Evolutionary conservation across 768 basidiomycete genomes (phyloP), one percentile per base, ranked within the genome.

Genomic region (Boletus edulis): DNA sequence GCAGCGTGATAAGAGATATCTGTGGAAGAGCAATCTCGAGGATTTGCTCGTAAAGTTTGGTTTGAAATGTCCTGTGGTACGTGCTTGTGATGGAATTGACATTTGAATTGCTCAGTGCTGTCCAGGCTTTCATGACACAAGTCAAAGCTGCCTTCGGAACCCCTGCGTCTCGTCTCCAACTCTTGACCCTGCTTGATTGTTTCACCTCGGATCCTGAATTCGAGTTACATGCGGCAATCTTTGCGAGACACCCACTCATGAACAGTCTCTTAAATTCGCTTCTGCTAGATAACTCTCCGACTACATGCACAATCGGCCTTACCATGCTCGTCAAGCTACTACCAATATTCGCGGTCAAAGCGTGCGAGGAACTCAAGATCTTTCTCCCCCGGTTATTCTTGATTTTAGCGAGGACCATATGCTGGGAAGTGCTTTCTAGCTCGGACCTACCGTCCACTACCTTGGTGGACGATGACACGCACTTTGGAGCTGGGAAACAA

Each of bases 11-110:
- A 79, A 76, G 63, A 76, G 79, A 59, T 75, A 77, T 14, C 74
- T 79, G 27, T 94, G 91, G 91, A 92, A 91, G 70, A 70, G 73
- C 29, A 94, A 90, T 66, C 73, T 94, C 56, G 89, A 92, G 66
- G 86, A 89, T 61, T 78, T 89, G 18, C 75, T 93, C 40, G 75
- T 90, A 39, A 78, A 74, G 49, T 86, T 82, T 64, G 89, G 84
- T 45, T 66, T 83, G 54, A 77, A 82, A 60, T 70, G 76, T 52
- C 87, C 89, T 22, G 71, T 83, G 73, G 91, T 91, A 65, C 57
- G 86, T 74, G 50, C 47, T 49, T 59, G 39, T 52, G 31, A 52
- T 44, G n/a, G 31, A 24, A 37, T 49, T 56, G n/a, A 57, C 52
- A 27, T 38, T 41, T 24, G 46, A 61, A 37, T 39, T 41, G 42